Base-by-base conservation (phyloP, 2,329 filamentous ascomycete genomes). In the Fusarium floridanum region DNA sequence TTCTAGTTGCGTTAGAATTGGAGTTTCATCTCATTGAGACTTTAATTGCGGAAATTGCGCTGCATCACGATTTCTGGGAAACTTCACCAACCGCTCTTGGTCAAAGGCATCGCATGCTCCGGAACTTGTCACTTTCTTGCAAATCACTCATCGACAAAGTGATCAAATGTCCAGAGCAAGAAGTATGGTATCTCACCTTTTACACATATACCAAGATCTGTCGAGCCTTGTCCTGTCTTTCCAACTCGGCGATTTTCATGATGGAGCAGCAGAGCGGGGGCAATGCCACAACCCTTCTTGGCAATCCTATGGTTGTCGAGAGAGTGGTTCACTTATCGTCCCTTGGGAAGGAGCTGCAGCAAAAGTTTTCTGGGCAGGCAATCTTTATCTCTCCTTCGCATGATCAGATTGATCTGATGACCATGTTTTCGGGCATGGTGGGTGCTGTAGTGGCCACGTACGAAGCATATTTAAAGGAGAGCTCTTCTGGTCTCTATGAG, bases 141-240 rank as follows among this genome's bases (percentile, higher is more conserved):
- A 59, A 37, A 39, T 37, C 22, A 20, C 20, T 59, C 20, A 39
- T 59, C 9, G 16, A 59, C 5, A 37, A 17, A 27, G 55, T 59
- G 20, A n/a, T 37, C 7, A 37, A 55, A 9, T 55, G 45, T 11
- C 32, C 45, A 36, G 61, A 64, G 12, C 20, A 55, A 22, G 43
- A 64, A 20, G 24, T 41, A 5, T 55, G 45, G 45, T 55, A 55
- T 32, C 34, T 64, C 3, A 64, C 61, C 16, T 64, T 64, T 24
- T 64, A 27, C 16, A 27, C 34, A 6, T 64, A 64, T 39, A 45
- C 61, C 11, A 64, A 64, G 17, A 39, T 64, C 32, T 64, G 61
- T 32, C 43, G 61, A 64, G 45, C 50, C 10, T 24, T 64, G 10
- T 39, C 61, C 11, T 64, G 61, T 22, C 43, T 64, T 17, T 53